A percentile compares a stretch with the other conserved stretches of the same genome.
Conservation (phyloP, 1,284 basidiomycete genomes). For the Leccinum ponderosum region DNA sequence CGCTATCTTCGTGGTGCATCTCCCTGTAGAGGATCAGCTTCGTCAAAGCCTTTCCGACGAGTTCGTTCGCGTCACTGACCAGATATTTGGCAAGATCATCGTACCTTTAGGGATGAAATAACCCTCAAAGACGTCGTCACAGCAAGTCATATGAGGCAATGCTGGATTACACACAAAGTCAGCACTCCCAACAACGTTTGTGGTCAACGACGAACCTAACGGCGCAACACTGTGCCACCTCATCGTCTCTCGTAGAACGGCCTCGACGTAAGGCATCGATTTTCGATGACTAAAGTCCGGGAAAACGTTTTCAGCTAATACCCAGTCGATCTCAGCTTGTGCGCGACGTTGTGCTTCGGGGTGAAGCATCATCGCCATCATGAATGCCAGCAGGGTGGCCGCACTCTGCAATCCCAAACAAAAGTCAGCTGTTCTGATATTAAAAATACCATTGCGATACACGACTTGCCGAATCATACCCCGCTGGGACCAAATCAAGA, state of each 20-base stretch:
- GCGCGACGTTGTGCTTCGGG: constrained; percentile 32
- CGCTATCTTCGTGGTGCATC: constrained; percentile 33
- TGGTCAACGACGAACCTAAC: constrained; percentile 20
- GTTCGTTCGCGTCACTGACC: constrained; percentile 20
- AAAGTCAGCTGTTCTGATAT: background rate
- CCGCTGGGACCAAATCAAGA: constrained; percentile 14
- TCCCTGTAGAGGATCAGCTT: constrained; percentile 14
- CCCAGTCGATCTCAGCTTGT: constrained; percentile 32
- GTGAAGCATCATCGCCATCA: constrained; percentile 35
- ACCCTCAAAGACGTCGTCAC: constrained; percentile 33
- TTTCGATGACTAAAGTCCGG: constrained; percentile 30
- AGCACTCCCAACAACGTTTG: constrained; percentile 1
- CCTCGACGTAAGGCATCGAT: constrained; percentile 33
- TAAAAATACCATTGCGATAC: background rate
- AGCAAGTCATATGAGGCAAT: constrained; percentile 29
- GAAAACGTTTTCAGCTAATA: constrained; percentile 18
- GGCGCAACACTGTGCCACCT: constrained; percentile 35
- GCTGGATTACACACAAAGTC: constrained; percentile 15
- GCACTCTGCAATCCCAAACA: constrained; percentile 20
- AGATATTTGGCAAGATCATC: constrained; percentile 32
- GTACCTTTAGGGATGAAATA: constrained; percentile 36
- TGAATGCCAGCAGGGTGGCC: constrained; percentile 19
- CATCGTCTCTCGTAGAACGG: constrained; percentile 34
- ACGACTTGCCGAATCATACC: constrained; percentile 28
- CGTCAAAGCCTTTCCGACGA: background rate